Evolutionary conservation across 1,284 basidiomycete species (phyloP).

Genomic region (Moesziomyces parantarcticus): DNA sequence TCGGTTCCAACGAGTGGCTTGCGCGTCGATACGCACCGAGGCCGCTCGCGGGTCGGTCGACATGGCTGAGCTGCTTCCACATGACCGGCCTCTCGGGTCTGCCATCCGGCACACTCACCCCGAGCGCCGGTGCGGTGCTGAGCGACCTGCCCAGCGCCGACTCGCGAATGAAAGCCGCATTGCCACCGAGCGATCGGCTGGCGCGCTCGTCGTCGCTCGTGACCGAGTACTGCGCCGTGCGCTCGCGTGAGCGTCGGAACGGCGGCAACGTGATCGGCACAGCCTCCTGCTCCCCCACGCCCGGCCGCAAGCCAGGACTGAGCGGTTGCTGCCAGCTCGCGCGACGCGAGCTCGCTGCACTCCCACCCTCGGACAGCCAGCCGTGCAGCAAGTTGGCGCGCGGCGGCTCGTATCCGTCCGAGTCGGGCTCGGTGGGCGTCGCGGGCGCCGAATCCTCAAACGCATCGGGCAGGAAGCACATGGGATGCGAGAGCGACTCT

Average conservation of each 20-base stretch:
- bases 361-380: conserved; percentile 38
- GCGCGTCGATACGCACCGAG: conserved; percentile 9
- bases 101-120: conserved; percentile 20
- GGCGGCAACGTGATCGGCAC: conserved; percentile 35
- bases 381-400: conserved; percentile 24
- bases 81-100: conserved; percentile 14
- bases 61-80: conserved; percentile 19
- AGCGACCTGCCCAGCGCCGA: conserved; percentile 11
- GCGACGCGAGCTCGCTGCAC: conserved; percentile 35
- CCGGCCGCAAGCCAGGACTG: conserved; percentile 2
- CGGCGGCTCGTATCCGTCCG: conserved; percentile 25
- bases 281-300: conserved; percentile 7
- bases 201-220: conserved; percentile 36
- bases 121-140: conserved; percentile 3
- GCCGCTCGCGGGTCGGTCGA: conserved; percentile 1
- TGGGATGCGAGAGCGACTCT: conserved; percentile 42
- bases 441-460: conserved; percentile 48
- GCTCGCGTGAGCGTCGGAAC: conserved; percentile 28
- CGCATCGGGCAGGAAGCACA: conserved; percentile 48
- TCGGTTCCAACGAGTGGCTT: conserved; percentile 29
- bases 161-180: conserved; percentile 43
- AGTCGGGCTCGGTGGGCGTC: conserved; percentile 35
- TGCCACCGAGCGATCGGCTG: conserved; percentile 30
- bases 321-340: conserved; percentile 39
- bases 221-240: conserved; percentile 13